Conservation (phyloP, 306 rosid genomes). For the Styphnolobium japonicum region DNA sequence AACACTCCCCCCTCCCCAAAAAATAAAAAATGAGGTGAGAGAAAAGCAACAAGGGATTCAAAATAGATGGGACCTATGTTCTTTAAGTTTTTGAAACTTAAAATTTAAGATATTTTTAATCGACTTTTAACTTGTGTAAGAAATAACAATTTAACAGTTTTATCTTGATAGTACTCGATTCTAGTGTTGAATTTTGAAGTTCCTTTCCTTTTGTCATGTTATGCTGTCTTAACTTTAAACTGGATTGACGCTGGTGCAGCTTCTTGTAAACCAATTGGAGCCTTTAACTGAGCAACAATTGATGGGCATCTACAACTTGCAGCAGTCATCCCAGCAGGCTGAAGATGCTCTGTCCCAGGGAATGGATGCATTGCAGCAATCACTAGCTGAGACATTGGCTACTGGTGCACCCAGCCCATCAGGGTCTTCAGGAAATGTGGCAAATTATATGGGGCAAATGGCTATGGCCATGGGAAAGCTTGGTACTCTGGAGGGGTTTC, state of each 20-base stretch:
- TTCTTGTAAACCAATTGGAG: constrained; percentile 65
- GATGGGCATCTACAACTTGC: constrained; percentile 57
- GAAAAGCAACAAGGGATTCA: no score
- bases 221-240: background rate
- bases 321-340: constrained; percentile 75
- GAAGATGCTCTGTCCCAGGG: constrained; percentile 81
- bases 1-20: no score
- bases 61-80: no score
- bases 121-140: background rate
- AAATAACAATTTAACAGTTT: background rate
- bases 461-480: constrained; percentile 87
- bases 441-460: constrained; percentile 83
- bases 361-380: constrained; percentile 79
- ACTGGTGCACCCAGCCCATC: constrained; percentile 56
- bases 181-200: background rate
- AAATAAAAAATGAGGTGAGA: no score
- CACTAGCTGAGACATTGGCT: constrained; percentile 69
- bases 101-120: background rate
- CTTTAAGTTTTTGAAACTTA: background rate
- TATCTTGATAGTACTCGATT: background rate
- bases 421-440: constrained; percentile 63
- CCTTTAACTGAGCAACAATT: constrained; percentile 71
- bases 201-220: background rate
- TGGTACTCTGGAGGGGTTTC: constrained; percentile 73
- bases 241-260: constrained; percentile 36